Evolutionary conservation across 352 stramenopile genomes (phyloP).

Genomic region (Phytophthora rubi): DNA sequence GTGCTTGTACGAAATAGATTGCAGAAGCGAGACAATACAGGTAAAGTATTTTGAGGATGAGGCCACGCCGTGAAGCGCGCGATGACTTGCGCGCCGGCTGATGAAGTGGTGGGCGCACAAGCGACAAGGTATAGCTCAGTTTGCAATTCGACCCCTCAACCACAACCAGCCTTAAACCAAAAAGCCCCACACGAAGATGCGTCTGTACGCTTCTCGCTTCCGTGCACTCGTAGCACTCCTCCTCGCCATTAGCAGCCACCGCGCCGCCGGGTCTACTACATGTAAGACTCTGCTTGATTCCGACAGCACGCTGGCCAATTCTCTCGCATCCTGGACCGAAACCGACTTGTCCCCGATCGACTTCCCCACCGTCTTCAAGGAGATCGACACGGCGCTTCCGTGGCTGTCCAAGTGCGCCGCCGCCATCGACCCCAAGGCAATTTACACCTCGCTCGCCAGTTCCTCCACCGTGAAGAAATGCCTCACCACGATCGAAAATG

Average conservation of each 20-base stretch:
- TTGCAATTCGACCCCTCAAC: not conserved
- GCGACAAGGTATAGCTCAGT: not conserved
- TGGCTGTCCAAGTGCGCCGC: slow-evolving; percentile 55
- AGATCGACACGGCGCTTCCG: slow-evolving; percentile 36
- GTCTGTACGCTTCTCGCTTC: slow-evolving; percentile 9
- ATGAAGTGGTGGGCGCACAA: too few species aligned
- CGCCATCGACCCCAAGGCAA: slow-evolving; percentile 34
- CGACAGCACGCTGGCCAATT: slow-evolving; percentile 4
- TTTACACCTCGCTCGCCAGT: slow-evolving; percentile 21
- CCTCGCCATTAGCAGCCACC: not conserved
- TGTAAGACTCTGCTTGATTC: slow-evolving; percentile 22
- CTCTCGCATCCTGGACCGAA: slow-evolving; percentile 4
- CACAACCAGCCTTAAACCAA: not conserved
- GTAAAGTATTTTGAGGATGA: slow-evolving; percentile 1
- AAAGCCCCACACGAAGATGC: not conserved
- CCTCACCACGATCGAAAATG: slow-evolving; percentile 27
- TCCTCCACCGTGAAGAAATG: slow-evolving; percentile 36
- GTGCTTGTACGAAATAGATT: not conserved
- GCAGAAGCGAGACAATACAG: not conserved
- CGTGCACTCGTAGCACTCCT: not conserved
- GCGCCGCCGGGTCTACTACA: not conserved
- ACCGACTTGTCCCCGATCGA: slow-evolving; percentile 14
- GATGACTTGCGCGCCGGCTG: too few species aligned
- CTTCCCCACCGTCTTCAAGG: slow-evolving; percentile 24
- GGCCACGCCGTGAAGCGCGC: not conserved